Base-by-base conservation (phyloP, 108 stramenopile genomes). In the Nitzschia inconspicua region DNA sequence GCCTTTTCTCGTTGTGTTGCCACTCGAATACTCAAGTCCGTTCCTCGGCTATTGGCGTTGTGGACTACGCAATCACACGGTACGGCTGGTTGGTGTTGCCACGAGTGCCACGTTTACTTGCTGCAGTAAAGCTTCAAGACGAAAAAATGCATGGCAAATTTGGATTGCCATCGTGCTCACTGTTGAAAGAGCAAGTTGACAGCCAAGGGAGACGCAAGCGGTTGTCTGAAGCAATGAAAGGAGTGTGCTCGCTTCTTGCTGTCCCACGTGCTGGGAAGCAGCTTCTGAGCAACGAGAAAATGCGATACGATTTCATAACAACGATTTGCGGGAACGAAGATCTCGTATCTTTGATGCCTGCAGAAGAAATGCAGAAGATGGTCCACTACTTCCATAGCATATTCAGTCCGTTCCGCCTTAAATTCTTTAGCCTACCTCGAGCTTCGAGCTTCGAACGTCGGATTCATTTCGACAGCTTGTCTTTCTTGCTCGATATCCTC, bases 11-110 rank as follows among this genome's bases (percentile, higher is more conserved):
- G 11, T 69, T 93, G 4, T 73, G 85, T 8, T 93, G 88, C 60
- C 92, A 93, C 54, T 77, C 92, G 10, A 93, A 90, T 49, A 85
- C 86, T 1, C 85, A 86, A 47, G 88, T 93, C 16, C 73, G 92
- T 44, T 82, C 86, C 24, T 70, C 79, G 43, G 87, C 84, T 5
- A 75, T 86, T 40, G 74, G 86, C 0, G 73, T 80, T 14, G 78
- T 83, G n/a, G 92, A 93, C 42, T 88, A 84, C 47, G 76, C 83
- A 7, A 65, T 93, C 22, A 86, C 85, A 10, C 77, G 88, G 26
- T 88, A 82, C 73, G 88, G 85, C 16, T 93, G 88, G 86, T 60
- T 90, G n/a, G 54, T 79, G 25, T 65, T 57, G 40, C 66, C 74
- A 7, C 68, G 86, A 34, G 65, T 81, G 0, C 68, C 84, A 10